phyloP scores from a whole-genome alignment of 345 rosid species.

The Linum usitatissimum region DNA sequence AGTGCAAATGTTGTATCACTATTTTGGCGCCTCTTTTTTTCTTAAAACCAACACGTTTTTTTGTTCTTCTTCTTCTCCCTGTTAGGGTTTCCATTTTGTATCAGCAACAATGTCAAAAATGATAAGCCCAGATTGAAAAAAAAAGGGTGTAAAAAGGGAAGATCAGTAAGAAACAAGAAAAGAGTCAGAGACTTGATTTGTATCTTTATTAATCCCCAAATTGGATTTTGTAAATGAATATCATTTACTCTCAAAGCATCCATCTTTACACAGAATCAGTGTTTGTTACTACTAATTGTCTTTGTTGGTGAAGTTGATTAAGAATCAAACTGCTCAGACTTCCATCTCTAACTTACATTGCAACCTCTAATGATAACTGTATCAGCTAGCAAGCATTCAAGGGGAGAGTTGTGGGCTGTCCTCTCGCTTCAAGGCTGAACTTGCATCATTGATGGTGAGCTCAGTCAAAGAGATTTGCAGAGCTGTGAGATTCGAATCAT shows the following conservation, averaged over 20 bases:
- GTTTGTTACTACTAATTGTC: slow-evolving; percentile 43
- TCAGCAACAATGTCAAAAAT: slow-evolving; percentile 32
- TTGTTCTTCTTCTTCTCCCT: slow-evolving; percentile 18
- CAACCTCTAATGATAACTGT: background rate
- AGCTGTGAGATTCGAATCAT: slow-evolving; percentile 49
- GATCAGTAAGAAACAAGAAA: background rate
- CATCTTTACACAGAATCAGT: slow-evolving; percentile 20
- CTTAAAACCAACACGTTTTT: slow-evolving; percentile 3
- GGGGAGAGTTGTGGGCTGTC: background rate
- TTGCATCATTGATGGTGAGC: background rate
- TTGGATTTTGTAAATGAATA: slow-evolving; percentile 27
- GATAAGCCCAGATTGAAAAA: slow-evolving; percentile 28
- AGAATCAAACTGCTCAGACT: slow-evolving; percentile 3
- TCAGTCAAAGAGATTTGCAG: slow-evolving; percentile 21
- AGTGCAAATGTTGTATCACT: slow-evolving; percentile 5
- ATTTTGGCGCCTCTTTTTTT: slow-evolving; percentile 12
- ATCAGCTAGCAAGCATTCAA: background rate
- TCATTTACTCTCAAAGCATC: slow-evolving; percentile 22
- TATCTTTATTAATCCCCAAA: slow-evolving; percentile 21
- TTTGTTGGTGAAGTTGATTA: slow-evolving; percentile 46
- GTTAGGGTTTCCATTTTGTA: slow-evolving; percentile 26
- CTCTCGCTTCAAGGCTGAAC: background rate
- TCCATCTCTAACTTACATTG: too few relatives aligned
- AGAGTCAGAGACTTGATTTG: slow-evolving; percentile 18
- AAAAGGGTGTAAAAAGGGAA: slow-evolving; percentile 1